Conservation (phyloP, 2,329 filamentous ascomycete species). For the Periconia sp. region DNA sequence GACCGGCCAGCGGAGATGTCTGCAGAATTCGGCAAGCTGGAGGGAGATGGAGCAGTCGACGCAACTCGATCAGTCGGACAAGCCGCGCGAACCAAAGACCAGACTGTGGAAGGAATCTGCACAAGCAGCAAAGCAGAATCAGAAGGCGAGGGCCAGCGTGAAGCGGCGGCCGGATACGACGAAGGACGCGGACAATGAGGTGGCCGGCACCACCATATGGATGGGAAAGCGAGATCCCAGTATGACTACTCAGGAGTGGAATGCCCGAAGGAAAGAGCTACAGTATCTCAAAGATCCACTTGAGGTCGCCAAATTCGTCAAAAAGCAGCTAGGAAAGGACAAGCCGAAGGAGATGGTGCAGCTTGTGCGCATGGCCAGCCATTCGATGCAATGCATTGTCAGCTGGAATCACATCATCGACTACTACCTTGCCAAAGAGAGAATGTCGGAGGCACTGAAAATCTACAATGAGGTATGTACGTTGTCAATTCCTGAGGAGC, state of each 20-base stretch:
- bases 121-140: conserved; percentile 30
- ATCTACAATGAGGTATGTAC: conserved; percentile 81
- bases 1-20: conserved; percentile 23
- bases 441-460: conserved; percentile 71
- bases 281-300: conserved; percentile 72
- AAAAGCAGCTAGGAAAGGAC: conserved; percentile 63
- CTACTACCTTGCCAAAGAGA: conserved; percentile 67
- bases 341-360: conserved; percentile 71
- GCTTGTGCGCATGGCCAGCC: conserved; percentile 73
- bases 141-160: conserved; percentile 26
- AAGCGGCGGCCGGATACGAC: conserved; percentile 6
- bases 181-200: conserved; percentile 10
- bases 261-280: conserved; percentile 61
- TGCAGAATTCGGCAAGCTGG: conserved; percentile 10
- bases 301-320: conserved; percentile 73
- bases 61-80: no score
- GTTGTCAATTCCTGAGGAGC: neutral
- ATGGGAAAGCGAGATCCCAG: conserved; percentile 31
- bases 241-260: conserved; percentile 36
- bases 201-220: conserved; percentile 20
- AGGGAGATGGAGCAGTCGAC: no score
- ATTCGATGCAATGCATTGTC: conserved; percentile 68
- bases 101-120: conserved; percentile 36
- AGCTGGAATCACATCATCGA: conserved; percentile 89
- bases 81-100: conserved; percentile 6